Base-by-base conservation (phyloP, 768 basidiomycete genomes). In the Chalciporus pseudorubinellus region DNA sequence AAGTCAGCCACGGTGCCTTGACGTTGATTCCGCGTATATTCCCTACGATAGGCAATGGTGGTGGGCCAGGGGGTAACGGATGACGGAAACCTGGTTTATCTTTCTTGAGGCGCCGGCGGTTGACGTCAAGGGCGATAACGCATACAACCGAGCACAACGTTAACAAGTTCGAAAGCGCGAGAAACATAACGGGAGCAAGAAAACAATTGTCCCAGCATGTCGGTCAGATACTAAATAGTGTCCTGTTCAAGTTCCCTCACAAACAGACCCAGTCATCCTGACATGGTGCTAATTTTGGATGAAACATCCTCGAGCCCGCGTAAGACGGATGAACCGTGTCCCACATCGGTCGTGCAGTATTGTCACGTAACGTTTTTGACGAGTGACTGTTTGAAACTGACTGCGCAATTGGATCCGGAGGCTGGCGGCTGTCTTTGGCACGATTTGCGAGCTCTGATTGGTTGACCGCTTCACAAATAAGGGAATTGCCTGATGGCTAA, bases 21-120 rank as follows among this genome's bases (percentile, higher is more conserved):
- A 29, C 16, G 22, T 59, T 44, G 29, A 62, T 10, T 10, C 41
- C 34, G 20, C 40, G 39, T 14, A 56, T 26, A 39, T 62, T 59
- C 22, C 61, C 61, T 44, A 60, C 43, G 38, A 62, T 48, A 31
- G 61, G 49, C 13, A 49, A 26, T 2, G 59, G 44, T 28, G 46
- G 40, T 18, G 55, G 59, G 7, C 48, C 59, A 4, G 58, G 58
- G 13, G 50, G 51, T 14, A 53, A n/a, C 28, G 56, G 44, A 22
- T 44, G 16, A 13, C 48, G 24, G 38, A 36, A 1, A 39, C 16
- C 26, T 11, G 41, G 20, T 9, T 4, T 46, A 28, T 26, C 13
- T 21, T 46, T 46, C 45, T 39, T 41, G 33, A 39, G 21, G 14
- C 20, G 44, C 22, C 48, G 40, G 38, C 26, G 31, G 24, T 24